Conservation (phyloP, 2,329 filamentous ascomycete species). For the Aspergillus carbonarius region DNA sequence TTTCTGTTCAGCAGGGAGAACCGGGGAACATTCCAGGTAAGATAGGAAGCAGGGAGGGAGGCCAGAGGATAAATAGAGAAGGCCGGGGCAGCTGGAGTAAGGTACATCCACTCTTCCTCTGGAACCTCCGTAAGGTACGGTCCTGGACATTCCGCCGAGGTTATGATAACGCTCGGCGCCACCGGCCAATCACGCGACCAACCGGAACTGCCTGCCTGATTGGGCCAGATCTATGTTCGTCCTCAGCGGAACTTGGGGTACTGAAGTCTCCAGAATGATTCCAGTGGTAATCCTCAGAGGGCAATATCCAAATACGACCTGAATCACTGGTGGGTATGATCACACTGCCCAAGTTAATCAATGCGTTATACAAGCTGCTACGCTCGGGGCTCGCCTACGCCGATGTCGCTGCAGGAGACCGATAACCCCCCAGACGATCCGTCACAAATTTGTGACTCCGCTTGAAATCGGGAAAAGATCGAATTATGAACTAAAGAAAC, state of each 20-base stretch:
- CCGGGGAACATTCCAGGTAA: constrained; percentile 1
- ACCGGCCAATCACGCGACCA: background rate
- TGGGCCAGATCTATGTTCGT: background rate
- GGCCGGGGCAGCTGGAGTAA: background rate
- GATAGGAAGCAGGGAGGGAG: constrained; percentile 4
- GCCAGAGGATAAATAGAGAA: background rate
- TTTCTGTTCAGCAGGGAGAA: background rate
- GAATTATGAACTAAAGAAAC: background rate
- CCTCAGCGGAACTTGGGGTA: too few relatives aligned
- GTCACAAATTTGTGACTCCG: background rate
- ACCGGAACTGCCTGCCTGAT: constrained; percentile 1
- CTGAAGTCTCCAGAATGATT: too few relatives aligned
- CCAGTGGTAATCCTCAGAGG: too few relatives aligned
- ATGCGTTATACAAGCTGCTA: background rate
- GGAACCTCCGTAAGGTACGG: background rate
- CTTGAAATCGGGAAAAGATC: background rate
- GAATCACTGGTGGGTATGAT: too few relatives aligned
- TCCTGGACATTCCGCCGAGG: background rate
- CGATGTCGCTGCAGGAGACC: background rate
- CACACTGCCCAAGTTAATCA: background rate
- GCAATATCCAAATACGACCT: too few relatives aligned
- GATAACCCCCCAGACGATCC: background rate
- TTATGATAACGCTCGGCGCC: constrained; percentile 1
- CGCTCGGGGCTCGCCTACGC: background rate
- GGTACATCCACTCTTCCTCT: background rate